Evolutionary conservation across 176 grass and related monocot species (phyloP).

Genomic region (Triticum dicoccoides): DNA sequence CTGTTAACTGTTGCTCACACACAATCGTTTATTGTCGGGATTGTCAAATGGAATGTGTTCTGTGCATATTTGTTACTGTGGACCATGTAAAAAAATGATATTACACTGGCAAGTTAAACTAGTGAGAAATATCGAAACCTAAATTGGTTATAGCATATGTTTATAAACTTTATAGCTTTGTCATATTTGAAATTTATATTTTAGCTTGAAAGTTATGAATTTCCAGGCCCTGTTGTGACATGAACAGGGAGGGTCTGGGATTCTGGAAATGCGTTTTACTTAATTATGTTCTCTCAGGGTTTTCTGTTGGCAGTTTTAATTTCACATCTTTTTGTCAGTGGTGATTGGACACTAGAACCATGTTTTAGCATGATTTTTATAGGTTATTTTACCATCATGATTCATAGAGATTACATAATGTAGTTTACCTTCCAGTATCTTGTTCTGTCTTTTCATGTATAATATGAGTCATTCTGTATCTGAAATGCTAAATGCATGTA

Average conservation of each 20-base stretch:
- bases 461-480: not conserved
- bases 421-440: slow-evolving; percentile 3
- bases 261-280: not conserved
- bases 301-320: not conserved
- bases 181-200: not conserved
- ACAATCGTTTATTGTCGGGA: not conserved
- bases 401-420: not conserved
- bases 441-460: slow-evolving; percentile 10
- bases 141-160: not conserved
- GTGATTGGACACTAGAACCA: not conserved
- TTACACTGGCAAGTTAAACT: not conserved
- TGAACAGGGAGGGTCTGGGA: not conserved
- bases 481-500: not conserved
- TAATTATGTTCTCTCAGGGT: not conserved
- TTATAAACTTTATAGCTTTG: not conserved
- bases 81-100: not conserved
- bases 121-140: not conserved
- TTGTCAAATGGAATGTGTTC: not conserved
- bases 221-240: not conserved
- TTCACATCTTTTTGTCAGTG: not conserved
- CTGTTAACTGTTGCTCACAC: not conserved
- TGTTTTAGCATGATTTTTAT: slow-evolving; percentile 7
- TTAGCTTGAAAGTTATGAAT: not conserved
- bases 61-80: not conserved
- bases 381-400: not conserved